Evolutionary conservation across 176 grass and related monocot genomes (phyloP).

Genomic region (Oryza brachyantha): DNA sequence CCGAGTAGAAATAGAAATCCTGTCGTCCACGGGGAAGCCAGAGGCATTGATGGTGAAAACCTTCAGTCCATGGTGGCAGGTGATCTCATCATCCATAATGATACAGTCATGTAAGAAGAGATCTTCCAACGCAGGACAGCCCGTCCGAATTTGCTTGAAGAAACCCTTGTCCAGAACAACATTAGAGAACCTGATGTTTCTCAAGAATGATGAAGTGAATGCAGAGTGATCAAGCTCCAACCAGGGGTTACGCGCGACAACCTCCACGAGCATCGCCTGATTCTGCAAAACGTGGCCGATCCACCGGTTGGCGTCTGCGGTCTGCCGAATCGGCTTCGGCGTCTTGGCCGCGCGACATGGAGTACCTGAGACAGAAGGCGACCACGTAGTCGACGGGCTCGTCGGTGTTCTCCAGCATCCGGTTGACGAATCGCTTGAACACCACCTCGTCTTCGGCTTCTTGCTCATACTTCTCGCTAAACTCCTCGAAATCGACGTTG

Average conservation of each 20-base stretch:
- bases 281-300: slow-evolving; percentile 4
- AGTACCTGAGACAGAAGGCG: neutral
- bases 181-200: neutral
- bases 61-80: neutral
- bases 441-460: no score
- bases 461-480: neutral
- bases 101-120: neutral
- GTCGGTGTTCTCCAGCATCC: slow-evolving; percentile 7
- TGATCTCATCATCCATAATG: neutral
- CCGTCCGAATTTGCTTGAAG: neutral
- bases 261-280: neutral
- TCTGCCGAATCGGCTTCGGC: no score
- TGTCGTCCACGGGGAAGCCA: accelerated
- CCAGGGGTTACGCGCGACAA: accelerated
- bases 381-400: neutral
- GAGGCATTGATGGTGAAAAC: neutral
- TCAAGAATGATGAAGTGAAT: neutral
- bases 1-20: neutral
- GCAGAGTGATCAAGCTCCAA: neutral
- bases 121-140: neutral
- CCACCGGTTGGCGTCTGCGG: slow-evolving; percentile 23
- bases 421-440: slow-evolving; percentile 23
- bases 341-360: accelerated
- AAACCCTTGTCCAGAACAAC: neutral
- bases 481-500: neutral